Conservation (phyloP, 768 basidiomycete genomes). For the Fomitopsis serialis region DNA sequence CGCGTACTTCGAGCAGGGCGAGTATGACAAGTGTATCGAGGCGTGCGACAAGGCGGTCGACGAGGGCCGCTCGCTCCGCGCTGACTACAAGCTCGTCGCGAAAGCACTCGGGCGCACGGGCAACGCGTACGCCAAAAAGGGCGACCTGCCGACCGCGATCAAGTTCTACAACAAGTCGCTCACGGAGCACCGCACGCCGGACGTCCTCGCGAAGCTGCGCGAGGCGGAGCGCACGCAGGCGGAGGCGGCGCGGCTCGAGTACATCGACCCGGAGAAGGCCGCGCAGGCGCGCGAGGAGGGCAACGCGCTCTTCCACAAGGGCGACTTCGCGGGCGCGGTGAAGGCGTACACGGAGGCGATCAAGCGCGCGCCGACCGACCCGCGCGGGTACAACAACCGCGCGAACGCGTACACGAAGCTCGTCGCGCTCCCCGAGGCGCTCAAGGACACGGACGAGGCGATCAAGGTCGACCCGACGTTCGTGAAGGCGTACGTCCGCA, state of each 20-base stretch:
- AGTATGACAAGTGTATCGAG: constrained; percentile 88
- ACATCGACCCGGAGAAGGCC: constrained; percentile 82
- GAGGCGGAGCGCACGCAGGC: constrained; percentile 72
- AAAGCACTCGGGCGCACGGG: constrained; percentile 93
- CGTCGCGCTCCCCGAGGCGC: constrained; percentile 86
- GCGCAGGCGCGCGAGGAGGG: constrained; percentile 87
- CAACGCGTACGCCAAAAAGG: constrained; percentile 76
- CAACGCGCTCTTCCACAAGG: constrained; percentile 85
- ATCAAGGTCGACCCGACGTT: constrained; percentile 88
- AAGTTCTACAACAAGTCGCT: constrained; percentile 93
- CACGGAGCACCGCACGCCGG: constrained; percentile 93
- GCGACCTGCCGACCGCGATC: constrained; percentile 71
- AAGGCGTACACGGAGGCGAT: constrained; percentile 93
- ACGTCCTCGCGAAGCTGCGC: constrained; percentile 86
- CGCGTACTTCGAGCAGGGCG: constrained; percentile 89
- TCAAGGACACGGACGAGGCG: constrained; percentile 93
- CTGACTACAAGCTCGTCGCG: constrained; percentile 92
- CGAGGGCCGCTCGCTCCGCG: constrained; percentile 81
- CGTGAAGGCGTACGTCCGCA: constrained; percentile 95
- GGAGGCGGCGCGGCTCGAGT: constrained; percentile 76
- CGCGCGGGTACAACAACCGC: constrained; percentile 95
- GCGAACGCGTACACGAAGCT: constrained; percentile 98
- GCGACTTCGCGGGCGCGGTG: constrained; percentile 88
- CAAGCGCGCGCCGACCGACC: constrained; percentile 88
- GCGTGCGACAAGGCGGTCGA: constrained; percentile 95